Conservation (phyloP, 2,329 filamentous ascomycete species). For the Shiraia bambusicola region DNA sequence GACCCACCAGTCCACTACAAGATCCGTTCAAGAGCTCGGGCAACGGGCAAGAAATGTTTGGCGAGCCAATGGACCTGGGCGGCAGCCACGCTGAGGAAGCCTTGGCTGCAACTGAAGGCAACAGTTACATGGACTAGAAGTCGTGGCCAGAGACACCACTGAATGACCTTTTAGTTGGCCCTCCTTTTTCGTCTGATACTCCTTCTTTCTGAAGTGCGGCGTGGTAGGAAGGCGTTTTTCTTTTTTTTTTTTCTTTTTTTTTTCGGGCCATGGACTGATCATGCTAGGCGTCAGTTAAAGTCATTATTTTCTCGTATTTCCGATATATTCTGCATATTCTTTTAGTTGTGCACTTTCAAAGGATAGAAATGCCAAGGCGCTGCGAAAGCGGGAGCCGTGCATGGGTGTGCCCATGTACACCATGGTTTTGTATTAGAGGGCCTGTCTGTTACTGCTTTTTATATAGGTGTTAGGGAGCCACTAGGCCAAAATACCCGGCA, state of each 20-base stretch:
- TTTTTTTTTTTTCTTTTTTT: no score
- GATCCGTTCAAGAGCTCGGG: constrained; percentile 42
- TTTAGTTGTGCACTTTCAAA: constrained; percentile 5
- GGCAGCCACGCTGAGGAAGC: constrained; percentile 43
- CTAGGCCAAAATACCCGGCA: constrained; percentile 20
- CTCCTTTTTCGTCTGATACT: background rate
- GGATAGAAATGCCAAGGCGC: constrained; percentile 2
- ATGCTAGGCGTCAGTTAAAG: background rate
- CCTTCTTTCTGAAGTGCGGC: constrained; percentile 5
- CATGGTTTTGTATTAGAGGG: constrained; percentile 14
- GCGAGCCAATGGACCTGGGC: constrained; percentile 38
- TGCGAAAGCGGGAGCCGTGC: background rate
- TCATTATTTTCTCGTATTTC: background rate
- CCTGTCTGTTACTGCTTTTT: constrained; percentile 11
- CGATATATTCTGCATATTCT: constrained; percentile 11
- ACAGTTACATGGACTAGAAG: constrained; percentile 36
- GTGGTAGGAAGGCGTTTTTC: constrained; percentile 21
- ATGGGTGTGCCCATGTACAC: background rate
- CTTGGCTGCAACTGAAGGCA: constrained; percentile 39
- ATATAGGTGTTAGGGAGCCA: constrained; percentile 2
- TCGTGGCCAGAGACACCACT: constrained; percentile 1
- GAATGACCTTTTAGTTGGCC: background rate
- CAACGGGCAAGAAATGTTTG: constrained; percentile 41
- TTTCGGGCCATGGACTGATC: background rate
- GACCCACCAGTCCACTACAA: constrained; percentile 37